Evolutionary conservation across 768 basidiomycete genomes (phyloP).

Genomic region (Macrolepiota fuliginosa): DNA sequence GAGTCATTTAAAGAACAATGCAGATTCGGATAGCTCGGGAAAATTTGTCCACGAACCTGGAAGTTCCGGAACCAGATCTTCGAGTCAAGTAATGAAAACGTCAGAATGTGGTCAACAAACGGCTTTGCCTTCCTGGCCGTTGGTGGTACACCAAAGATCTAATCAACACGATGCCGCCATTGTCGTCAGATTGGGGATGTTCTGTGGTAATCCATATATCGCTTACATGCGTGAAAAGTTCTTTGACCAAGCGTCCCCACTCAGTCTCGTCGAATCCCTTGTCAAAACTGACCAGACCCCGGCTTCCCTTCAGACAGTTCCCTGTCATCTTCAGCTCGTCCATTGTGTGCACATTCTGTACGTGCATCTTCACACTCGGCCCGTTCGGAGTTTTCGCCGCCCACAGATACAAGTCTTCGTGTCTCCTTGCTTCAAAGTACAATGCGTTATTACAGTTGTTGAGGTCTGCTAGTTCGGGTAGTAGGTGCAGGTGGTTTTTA

Average conservation of each 20-base stretch:
- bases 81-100: constrained; percentile 91
- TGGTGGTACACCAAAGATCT: constrained; percentile 96
- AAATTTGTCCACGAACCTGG: constrained; percentile 56
- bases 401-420: constrained; percentile 97
- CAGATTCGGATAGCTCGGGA: background rate
- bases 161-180: constrained; percentile 7
- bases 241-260: constrained; percentile 86
- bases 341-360: constrained; percentile 99
- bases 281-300: constrained; percentile 92
- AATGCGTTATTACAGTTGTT: constrained; percentile 97
- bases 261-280: constrained; percentile 84
- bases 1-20: constrained; percentile 11
- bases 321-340: constrained; percentile 99
- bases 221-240: constrained; percentile 89
- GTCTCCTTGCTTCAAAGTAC: constrained; percentile 94
- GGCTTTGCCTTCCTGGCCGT: constrained; percentile 91
- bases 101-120: constrained; percentile 96
- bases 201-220: background rate
- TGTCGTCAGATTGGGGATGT: background rate
- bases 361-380: constrained; percentile 95
- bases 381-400: constrained; percentile 96
- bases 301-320: constrained; percentile 94
- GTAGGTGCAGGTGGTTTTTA: constrained; percentile 86
- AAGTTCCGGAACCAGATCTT: constrained; percentile 99
- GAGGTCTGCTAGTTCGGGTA: constrained; percentile 95